A percentile compares a stretch with the other conserved stretches of the same genome.
Evolutionary conservation across 2,329 filamentous ascomycete species (phyloP).

Genomic region (Pseudogymnoascus sp.): DNA sequence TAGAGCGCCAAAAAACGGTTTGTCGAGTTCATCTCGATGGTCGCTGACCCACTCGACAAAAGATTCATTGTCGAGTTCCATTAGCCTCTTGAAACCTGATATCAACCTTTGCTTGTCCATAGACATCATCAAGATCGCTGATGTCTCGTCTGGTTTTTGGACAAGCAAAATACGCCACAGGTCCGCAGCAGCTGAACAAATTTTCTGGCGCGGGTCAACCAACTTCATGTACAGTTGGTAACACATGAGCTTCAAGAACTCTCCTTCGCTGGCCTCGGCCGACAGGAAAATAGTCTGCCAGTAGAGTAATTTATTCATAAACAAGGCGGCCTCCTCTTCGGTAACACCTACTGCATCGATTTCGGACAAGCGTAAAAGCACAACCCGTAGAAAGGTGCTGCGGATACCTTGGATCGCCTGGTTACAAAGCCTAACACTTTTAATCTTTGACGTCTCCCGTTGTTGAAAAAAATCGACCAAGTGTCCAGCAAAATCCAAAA

Average conservation of each 20-base stretch:
- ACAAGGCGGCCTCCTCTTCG: conserved; percentile 56
- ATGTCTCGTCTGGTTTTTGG: conserved; percentile 80
- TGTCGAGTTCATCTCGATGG: conserved; percentile 69
- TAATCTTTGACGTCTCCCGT: conserved; percentile 70
- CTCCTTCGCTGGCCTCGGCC: conserved; percentile 68
- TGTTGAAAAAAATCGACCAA: conserved; percentile 83
- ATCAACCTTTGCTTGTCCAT: conserved; percentile 64
- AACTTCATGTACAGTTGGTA: conserved; percentile 90
- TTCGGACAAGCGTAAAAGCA: conserved; percentile 76
- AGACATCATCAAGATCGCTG: conserved; percentile 61
- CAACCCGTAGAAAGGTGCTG: conserved; percentile 67
- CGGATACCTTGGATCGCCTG: conserved; percentile 73
- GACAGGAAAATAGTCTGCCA: conserved; percentile 91
- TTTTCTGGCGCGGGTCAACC: conserved; percentile 57
- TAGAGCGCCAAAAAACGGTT: conserved; percentile 73
- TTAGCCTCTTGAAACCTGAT: conserved; percentile 72
- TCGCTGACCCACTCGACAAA: conserved; percentile 86
- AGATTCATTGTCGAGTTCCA: conserved; percentile 79
- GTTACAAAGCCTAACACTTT: conserved; percentile 84
- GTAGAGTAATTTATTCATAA: conserved; percentile 81
- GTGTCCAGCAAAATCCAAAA: conserved; percentile 79
- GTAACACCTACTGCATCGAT: conserved; percentile 58
- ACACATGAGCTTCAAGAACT: conserved; percentile 77
- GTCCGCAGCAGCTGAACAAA: conserved; percentile 70
- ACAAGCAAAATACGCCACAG: conserved; percentile 89